phyloP scores from a whole-genome alignment of 345 rosid species.

The Eucalyptus pumila region DNA sequence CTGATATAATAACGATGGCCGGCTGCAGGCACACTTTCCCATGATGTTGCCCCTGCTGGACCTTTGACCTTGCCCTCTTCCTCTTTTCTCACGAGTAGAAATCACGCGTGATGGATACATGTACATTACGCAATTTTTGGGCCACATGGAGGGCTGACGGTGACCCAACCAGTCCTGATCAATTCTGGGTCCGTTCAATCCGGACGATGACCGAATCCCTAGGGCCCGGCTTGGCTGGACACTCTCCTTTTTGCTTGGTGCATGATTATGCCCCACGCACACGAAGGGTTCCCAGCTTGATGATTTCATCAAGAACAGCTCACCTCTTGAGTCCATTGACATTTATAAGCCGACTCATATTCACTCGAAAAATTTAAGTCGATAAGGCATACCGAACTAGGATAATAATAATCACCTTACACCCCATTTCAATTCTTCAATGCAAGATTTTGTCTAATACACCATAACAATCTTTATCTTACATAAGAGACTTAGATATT shows the following conservation, averaged over 20 bases:
- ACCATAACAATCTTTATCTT: background rate
- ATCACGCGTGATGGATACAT: background rate
- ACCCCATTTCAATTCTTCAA: background rate
- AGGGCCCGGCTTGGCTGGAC: background rate
- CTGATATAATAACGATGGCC: background rate
- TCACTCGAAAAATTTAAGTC: background rate
- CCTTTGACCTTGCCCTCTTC: background rate
- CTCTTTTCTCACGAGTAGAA: background rate
- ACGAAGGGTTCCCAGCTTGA: background rate
- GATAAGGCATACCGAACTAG: background rate
- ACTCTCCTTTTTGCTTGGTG: background rate
- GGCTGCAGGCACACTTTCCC: background rate
- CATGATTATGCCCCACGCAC: background rate
- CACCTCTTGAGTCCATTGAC: background rate
- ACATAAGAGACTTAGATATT: background rate
- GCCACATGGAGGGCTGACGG: background rate
- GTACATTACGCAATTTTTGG: background rate
- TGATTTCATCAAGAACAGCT: background rate
- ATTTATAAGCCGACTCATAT: background rate
- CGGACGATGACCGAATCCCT: background rate
- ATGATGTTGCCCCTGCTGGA: background rate
- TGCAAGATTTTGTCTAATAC: background rate
- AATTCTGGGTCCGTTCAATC: background rate
- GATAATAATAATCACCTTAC: background rate
- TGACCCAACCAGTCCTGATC: background rate